Evolutionary conservation across 805 yeast species (phyloP).

Genomic region (Hanseniaspora singularis): DNA sequence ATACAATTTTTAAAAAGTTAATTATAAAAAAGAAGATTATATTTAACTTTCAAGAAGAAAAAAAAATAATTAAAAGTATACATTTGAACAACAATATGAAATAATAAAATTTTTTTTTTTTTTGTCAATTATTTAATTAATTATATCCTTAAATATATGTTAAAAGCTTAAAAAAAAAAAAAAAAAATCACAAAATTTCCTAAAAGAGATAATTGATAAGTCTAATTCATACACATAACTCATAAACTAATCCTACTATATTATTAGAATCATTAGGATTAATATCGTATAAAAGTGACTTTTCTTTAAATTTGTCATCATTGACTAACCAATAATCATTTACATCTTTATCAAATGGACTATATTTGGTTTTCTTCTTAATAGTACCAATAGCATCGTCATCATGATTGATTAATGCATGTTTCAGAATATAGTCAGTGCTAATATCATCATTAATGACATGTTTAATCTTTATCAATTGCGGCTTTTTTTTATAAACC

Average conservation of each 20-base stretch:
- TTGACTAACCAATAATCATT: slow-evolving; percentile 13
- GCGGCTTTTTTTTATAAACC: slow-evolving; percentile 69
- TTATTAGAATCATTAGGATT: slow-evolving; percentile 6
- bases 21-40: too few relatives aligned
- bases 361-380: background rate
- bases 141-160: too few relatives aligned
- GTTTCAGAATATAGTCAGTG: background rate
- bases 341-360: background rate
- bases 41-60: too few relatives aligned
- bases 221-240: too few relatives aligned
- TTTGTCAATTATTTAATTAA: too few relatives aligned
- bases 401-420: background rate
- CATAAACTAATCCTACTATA: slow-evolving; percentile 11
- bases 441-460: slow-evolving; percentile 20
- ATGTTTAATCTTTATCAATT: slow-evolving; percentile 29
- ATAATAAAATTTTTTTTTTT: too few relatives aligned
- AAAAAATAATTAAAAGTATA: too few relatives aligned
- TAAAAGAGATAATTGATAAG: too few relatives aligned
- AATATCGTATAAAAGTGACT: background rate
- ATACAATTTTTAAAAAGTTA: too few relatives aligned
- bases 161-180: background rate
- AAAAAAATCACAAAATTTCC: background rate
- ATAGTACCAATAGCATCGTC: background rate
- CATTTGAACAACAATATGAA: too few relatives aligned
- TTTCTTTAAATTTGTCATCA: background rate